phyloP scores from a whole-genome alignment of 768 basidiomycete species.

The Kwoniella sp. region DNA sequence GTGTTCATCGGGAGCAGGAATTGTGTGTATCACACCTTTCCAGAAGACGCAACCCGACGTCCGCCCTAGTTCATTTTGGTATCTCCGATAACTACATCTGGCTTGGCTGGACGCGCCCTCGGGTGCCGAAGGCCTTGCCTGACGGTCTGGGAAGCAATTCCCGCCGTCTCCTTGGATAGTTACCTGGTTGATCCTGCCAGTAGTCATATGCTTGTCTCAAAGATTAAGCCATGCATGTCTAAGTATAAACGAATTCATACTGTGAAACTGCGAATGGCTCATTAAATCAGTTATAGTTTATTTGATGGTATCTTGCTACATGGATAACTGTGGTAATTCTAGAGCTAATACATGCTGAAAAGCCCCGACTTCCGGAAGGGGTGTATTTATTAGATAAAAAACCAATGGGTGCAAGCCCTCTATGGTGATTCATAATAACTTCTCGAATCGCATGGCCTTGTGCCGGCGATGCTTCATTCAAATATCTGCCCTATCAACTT shows the following conservation, averaged over 20 bases:
- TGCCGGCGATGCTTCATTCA: conserved; percentile 70
- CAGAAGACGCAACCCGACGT: conserved; percentile 10
- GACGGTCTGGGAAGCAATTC: conserved; percentile 59
- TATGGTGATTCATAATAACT: conserved; percentile 76
- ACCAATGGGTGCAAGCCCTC: conserved; percentile 58
- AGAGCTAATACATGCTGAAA: conserved; percentile 74
- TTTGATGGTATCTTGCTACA: conserved; percentile 75
- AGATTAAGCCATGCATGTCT: conserved; percentile 82
- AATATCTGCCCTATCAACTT: conserved; percentile 77
- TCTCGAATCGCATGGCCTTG: conserved; percentile 73
- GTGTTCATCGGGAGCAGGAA: conserved; percentile 24
- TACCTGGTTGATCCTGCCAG: conserved; percentile 84
- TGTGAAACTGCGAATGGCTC: conserved; percentile 80
- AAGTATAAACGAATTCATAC: conserved; percentile 73
- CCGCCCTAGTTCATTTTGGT: conserved; percentile 5
- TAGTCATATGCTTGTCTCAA: conserved; percentile 83
- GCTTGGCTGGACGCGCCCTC: conserved; percentile 5
- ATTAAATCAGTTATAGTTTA: conserved; percentile 82
- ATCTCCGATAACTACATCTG: conserved; percentile 21
- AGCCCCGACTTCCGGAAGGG: conserved; percentile 71
- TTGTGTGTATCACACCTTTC: neutral
- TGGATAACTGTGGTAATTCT: conserved; percentile 79
- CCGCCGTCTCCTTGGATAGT: conserved; percentile 60
- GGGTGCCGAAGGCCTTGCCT: conserved; percentile 13
- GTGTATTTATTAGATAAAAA: conserved; percentile 72